Evolutionary conservation across 495 filamentous ascomycete genomes (phyloP), one percentile per base, ranked within the genome.

Genomic region (Neurospora tetrasperma): DNA sequence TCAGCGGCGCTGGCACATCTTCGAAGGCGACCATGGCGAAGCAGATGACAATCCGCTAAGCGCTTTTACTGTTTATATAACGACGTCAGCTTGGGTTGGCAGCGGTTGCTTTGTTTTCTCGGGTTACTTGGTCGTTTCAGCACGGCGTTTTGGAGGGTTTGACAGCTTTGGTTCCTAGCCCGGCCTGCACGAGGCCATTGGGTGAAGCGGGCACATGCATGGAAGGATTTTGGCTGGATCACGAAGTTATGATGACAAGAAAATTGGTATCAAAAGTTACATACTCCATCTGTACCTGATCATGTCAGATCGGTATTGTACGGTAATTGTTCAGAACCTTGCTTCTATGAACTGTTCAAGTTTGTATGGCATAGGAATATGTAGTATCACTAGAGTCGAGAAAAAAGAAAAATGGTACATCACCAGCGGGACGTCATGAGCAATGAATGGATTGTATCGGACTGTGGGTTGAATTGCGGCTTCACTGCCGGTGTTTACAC

Each of bases 21-120:
- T 73, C 69, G 75, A 89, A 88, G 83, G 86, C 86, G 18, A 90
- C 91, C 75, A 90, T 97, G 88, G 88, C 88, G 78, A 97, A 97
- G 89, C 93, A 94, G 81, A 97, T 97, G 93, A 98, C 96, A 70
- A 98, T 98, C 81, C 93, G 95, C 72, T 98, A 91, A 86, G 76
- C 7, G 44, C 40, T 44, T 23, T 18, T 42, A 16, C 18, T 40
- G 46, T 54, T 70, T 23, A 46, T 75, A 31, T 27, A 48, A 73
- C 42, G 59, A 66, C 69, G 69, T 68, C 69, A 71, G 72, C 69
- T 40, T 69, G 42, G 70, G 70, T 77, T 80, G 78, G 74, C 76
- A 84, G 82, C 80, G 80, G 84, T 74, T 74, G 75, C 74, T 81
- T 81, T 79, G 72, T 73, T 81, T 81, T 80, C 78, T 80, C 78